Evolutionary conservation across 2,329 filamentous ascomycete species (phyloP).

Genomic region (Apiospora arundinis): DNA sequence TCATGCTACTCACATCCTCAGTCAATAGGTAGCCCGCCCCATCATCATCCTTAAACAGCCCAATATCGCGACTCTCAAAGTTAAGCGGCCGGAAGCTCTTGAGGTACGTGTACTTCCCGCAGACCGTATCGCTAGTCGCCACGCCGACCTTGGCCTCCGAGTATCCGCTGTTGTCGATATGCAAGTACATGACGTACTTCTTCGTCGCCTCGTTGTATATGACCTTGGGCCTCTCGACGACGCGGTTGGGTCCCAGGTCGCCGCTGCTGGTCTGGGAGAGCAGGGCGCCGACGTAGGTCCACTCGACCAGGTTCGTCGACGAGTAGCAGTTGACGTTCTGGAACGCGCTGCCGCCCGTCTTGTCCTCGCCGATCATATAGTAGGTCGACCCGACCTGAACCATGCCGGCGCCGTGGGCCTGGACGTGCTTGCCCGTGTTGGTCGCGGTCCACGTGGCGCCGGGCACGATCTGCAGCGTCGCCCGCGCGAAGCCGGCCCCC

Average conservation of each 20-base stretch:
- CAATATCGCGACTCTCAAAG: slow-evolving; percentile 63
- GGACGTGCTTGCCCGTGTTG: slow-evolving; percentile 30
- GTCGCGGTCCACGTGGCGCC: slow-evolving; percentile 38
- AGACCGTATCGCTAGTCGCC: slow-evolving; percentile 63
- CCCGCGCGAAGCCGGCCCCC: slow-evolving; percentile 32
- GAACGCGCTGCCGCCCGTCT: slow-evolving; percentile 66
- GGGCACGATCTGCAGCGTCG: slow-evolving; percentile 38
- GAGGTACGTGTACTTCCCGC: slow-evolving; percentile 59
- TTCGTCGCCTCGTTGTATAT: slow-evolving; percentile 69
- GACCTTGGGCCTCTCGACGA: slow-evolving; percentile 73
- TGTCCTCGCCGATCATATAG: slow-evolving; percentile 75
- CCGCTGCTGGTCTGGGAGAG: slow-evolving; percentile 55
- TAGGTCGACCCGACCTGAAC: slow-evolving; percentile 63
- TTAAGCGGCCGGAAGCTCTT: slow-evolving; percentile 52
- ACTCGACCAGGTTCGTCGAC: slow-evolving; percentile 66
- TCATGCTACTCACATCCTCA: slow-evolving; percentile 57
- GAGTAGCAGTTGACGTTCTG: slow-evolving; percentile 73
- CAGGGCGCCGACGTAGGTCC: slow-evolving; percentile 66
- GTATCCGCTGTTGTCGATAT: slow-evolving; percentile 68
- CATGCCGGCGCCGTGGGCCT: slow-evolving; percentile 54
- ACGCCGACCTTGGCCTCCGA: slow-evolving; percentile 70
- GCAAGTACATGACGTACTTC: slow-evolving; percentile 73
- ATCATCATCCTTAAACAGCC: slow-evolving; percentile 67
- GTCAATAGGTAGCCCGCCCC: slow-evolving; percentile 66
- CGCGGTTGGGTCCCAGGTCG: slow-evolving; percentile 65